Base-by-base conservation (phyloP, 1,284 basidiomycete genomes). In the Austropuccinia psidii region DNA sequence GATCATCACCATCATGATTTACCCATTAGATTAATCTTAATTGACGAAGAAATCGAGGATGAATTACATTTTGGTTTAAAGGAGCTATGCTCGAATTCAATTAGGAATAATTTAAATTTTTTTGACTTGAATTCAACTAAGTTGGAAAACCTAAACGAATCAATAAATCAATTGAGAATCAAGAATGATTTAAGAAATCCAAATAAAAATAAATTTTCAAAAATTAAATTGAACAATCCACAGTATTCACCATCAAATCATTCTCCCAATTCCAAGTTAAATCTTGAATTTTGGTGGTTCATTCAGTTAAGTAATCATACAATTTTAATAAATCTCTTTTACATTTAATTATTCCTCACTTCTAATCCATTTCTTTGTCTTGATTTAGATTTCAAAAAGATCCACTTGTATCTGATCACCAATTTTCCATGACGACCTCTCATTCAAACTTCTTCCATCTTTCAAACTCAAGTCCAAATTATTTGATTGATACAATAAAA, bases 281-380 rank as follows among this genome's bases (percentile, higher is more conserved):
- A 64, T 27, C 45, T 49, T 27, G 66, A 68, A 52, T 68, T 55
- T 68, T 68, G 66, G 66, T 68, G 66, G 66, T 68, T 68, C 35
- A 17, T 69, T 31, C 50, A 49, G 67, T 69, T 69, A 31, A 69
- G 67, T 24, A 47, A 45, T 11, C 41, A 11, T 11, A 45, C n/a
- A 11, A 45, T n/a, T 45, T n/a, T 45, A 11, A 11, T 11, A n/a
- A 11, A 11, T 45, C 41, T 45, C 11, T 45, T 11, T 45, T 35
- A 17, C 19, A 13, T 60, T 27, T 60, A n/a, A 33, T 60, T 60
- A 15, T 29, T 31, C 29, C 7, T 58, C 13, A 13, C 17, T 11
- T 54, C 50, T 11, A 19, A 54, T 54, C 9, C 19, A 29, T 11
- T 54, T 29, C 24, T 54, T 54, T 54, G 13, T n/a, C 50, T 15